Conservation (phyloP, 306 rosid genomes). For the Hippophae gyantsensis region DNA sequence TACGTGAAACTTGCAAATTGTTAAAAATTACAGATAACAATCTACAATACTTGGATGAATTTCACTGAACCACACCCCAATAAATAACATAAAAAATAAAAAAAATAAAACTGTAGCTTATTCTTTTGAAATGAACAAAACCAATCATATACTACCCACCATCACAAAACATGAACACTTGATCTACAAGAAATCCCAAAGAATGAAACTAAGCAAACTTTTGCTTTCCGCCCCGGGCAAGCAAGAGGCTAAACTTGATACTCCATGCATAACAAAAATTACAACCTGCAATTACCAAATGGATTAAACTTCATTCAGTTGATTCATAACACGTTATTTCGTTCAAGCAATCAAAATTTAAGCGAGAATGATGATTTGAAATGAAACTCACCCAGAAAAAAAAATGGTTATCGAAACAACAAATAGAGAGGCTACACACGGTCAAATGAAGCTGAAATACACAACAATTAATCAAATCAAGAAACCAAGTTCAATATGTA, state of each 20-base stretch:
- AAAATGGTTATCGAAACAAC: neutral
- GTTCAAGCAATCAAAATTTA: no score
- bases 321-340: neutral
- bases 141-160: slow-evolving; percentile 28
- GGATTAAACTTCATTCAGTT: slow-evolving; percentile 1
- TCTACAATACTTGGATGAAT: neutral
- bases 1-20: slow-evolving; percentile 5
- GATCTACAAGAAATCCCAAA: slow-evolving; percentile 12
- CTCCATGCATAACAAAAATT: slow-evolving; percentile 6
- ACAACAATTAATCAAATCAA: neutral
- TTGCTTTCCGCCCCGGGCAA: slow-evolving; percentile 20
- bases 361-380: neutral
- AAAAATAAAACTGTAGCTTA: slow-evolving; percentile 11
- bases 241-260: slow-evolving; percentile 18
- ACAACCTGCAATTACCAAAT: slow-evolving; percentile 25
- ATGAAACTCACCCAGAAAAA: neutral
- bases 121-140: slow-evolving; percentile 22
- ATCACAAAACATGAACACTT: slow-evolving; percentile 11
- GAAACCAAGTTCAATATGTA: neutral
- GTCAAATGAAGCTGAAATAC: neutral
- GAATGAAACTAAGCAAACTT: slow-evolving; percentile 8
- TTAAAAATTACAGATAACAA: slow-evolving; percentile 12
- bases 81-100: neutral
- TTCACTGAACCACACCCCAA: slow-evolving; percentile 8
- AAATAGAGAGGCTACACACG: neutral